phyloP scores from a whole-genome alignment of 306 rosid species.

The Pterocarpus macrocarpus region DNA sequence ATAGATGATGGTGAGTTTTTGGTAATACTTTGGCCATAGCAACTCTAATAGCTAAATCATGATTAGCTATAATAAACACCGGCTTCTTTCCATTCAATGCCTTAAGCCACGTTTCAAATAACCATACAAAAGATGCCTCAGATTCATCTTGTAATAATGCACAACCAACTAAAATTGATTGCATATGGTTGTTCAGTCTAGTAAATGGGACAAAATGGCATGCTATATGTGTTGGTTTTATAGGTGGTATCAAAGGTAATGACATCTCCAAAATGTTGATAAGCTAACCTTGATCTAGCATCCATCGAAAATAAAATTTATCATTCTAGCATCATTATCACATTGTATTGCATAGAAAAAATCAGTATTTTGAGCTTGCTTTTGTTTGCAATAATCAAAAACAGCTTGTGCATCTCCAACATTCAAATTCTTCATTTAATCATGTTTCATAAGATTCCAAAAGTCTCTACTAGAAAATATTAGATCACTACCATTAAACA shows the following conservation, averaged over 20 bases:
- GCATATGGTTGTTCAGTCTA: too few relatives aligned
- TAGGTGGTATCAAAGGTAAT: too few relatives aligned
- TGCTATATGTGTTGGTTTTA: too few relatives aligned
- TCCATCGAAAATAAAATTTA: background rate
- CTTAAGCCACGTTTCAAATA: background rate
- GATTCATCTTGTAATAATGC: background rate
- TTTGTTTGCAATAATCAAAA: background rate
- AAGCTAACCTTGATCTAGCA: background rate
- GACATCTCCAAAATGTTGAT: too few relatives aligned
- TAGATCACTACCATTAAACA: background rate
- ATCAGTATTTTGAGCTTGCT: background rate
- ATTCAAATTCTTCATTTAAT: background rate
- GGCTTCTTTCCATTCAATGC: background rate
- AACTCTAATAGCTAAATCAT: background rate
- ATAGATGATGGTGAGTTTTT: too few relatives aligned
- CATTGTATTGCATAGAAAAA: slow-evolving; percentile 1
- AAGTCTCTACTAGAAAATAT: background rate
- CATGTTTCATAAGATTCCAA: background rate
- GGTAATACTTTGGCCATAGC: too few relatives aligned
- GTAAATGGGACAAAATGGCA: too few relatives aligned
- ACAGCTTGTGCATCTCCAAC: background rate
- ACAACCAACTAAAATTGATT: too few relatives aligned
- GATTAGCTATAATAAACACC: background rate
- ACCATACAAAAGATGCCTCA: background rate
- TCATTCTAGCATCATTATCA: background rate